Evolutionary conservation across 2,329 filamentous ascomycete species (phyloP), one percentile per base, ranked within the genome.

Genomic region (Botrytis porri): DNA sequence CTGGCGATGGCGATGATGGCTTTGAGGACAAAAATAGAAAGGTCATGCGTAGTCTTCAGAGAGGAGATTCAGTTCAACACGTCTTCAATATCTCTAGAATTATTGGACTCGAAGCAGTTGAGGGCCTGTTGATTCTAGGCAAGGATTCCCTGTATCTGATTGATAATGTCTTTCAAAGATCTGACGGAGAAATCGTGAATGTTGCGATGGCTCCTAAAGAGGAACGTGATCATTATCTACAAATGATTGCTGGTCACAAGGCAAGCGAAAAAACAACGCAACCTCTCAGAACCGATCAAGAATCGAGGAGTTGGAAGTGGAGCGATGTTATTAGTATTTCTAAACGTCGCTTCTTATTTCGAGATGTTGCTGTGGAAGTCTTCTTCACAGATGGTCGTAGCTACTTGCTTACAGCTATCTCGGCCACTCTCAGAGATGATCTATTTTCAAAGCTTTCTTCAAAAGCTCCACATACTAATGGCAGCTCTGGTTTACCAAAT

Each of bases 11-110:
- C 1, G 88, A 90, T 22, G 89, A 92, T 77, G 91, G 90, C 1
- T 97, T 97, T 75, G 97, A 99, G 82, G 97, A 99, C 82, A 98
- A 98, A 84, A 98, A 99, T 79, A 89, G 97, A 62, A 98, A 98
- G 82, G 95, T 99, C 62, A 97, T 98, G 94, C 89, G 96, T 69
- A 95, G 94, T 75, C 86, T 99, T 18, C 92, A 97, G 77, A 92
- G 92, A 20, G 94, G 95, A 8, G 96, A 99, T 79, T 89, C 95
- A 72, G 95, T 99, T 2, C 93, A 98, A 81, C 92, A 93, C 73
- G 94, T 98, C 1, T 97, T 94, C 85, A 99, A 99, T 78, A 91
- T 98, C 67, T 98, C 96, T 25, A 91, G 96, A 18, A 95, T 99
- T 71, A 91, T 97, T 45, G 96, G 96, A 16, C 86, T 99, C 6